phyloP scores from a whole-genome alignment of 176 grass and related monocot species.

The Calamus simplicifolius region DNA sequence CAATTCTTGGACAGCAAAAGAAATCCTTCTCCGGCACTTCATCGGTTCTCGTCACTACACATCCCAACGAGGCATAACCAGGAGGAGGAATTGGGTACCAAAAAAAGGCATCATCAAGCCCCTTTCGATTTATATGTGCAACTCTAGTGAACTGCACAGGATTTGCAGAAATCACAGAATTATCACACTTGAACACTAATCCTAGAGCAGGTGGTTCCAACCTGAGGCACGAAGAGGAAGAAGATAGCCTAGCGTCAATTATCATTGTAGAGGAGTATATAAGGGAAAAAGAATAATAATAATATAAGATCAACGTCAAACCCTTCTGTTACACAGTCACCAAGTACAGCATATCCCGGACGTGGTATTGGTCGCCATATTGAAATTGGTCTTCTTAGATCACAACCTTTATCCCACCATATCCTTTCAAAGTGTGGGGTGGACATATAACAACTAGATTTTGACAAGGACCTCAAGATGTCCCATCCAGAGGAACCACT shows the following conservation, averaged over 20 bases:
- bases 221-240: conserved; percentile 33
- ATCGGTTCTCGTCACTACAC: conserved; percentile 76
- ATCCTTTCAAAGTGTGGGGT: conserved; percentile 97
- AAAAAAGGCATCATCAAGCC: conserved; percentile 73
- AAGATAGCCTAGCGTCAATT: conserved; percentile 11
- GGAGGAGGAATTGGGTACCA: conserved; percentile 92
- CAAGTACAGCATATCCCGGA: conserved; percentile 67
- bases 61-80: conserved; percentile 89
- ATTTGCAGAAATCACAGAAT: conserved; percentile 60
- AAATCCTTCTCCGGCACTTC: conserved; percentile 70
- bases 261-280: conserved; percentile 9
- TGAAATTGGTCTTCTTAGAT: conserved; percentile 68
- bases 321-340: conserved; percentile 96
- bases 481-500: conserved; percentile 66
- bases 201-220: conserved; percentile 87
- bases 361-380: conserved; percentile 80
- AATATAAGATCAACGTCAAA: conserved; percentile 25
- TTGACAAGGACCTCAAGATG: conserved; percentile 62
- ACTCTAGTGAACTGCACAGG: conserved; percentile 79
- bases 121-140: conserved; percentile 68
- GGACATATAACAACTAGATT: conserved; percentile 66
- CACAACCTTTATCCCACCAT: conserved; percentile 97
- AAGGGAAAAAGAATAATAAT: conserved; percentile 12
- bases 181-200: conserved; percentile 75
- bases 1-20: conserved; percentile 78